A percentile compares a stretch with the other conserved stretches of the same genome.
Conservation (phyloP, 148 eudicot genomes). For the Rhododendron vialii region DNA sequence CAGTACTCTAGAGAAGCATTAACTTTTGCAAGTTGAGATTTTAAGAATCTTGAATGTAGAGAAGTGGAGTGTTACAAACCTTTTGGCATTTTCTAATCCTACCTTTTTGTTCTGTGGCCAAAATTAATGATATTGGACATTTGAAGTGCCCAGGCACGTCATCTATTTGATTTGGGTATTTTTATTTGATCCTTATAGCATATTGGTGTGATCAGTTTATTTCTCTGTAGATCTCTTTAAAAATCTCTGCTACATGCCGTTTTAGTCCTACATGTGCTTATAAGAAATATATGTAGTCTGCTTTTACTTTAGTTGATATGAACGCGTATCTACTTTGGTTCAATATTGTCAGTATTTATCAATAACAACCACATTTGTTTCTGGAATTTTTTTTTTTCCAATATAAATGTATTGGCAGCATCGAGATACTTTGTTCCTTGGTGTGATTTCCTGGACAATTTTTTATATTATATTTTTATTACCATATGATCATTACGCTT, state of each 20-base stretch:
- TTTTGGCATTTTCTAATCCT: not conserved
- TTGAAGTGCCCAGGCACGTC: not conserved
- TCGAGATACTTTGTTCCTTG: not conserved
- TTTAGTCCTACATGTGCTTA: not conserved
- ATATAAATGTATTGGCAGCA: not conserved
- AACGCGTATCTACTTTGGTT: not conserved
- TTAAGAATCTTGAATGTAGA: not conserved
- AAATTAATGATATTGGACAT: not conserved
- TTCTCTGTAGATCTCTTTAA: not conserved
- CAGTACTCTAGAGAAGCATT: not conserved
- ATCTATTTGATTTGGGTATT: not conserved
- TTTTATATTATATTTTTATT: not conserved
- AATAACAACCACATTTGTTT: not conserved
- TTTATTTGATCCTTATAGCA: not conserved
- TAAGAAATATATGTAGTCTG: not conserved
- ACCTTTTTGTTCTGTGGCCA: not conserved
- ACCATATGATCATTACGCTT: not conserved
- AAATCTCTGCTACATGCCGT: not conserved
- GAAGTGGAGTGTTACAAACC: not conserved
- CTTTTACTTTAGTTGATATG: not conserved
- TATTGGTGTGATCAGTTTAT: not conserved
- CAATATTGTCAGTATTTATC: not conserved
- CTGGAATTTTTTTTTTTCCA: not conserved
- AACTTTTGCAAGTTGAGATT: not conserved
- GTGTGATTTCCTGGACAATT: not conserved